Conservation (phyloP, 768 basidiomycete species). For the Rhodotorula taiwanensis region DNA sequence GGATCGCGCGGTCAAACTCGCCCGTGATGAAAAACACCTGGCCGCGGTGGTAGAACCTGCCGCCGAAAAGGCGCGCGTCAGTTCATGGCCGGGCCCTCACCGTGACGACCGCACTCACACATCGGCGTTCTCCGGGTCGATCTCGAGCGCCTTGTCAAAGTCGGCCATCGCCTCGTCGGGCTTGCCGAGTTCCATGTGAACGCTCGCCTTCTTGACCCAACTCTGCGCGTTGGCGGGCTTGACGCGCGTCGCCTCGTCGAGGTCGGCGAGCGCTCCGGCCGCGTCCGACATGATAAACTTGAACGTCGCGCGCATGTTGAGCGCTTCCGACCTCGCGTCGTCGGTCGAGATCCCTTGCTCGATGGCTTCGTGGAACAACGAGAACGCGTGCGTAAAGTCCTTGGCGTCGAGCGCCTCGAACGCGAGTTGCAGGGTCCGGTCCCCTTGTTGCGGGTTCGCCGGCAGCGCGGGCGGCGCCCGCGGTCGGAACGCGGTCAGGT, state of each 20-base stretch:
- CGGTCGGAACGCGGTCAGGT: slow-evolving; percentile 91
- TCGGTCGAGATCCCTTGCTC: slow-evolving; percentile 78
- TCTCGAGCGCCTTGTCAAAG: slow-evolving; percentile 79
- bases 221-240: slow-evolving; percentile 69
- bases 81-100: no score
- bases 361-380: slow-evolving; percentile 74
- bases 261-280: slow-evolving; percentile 69
- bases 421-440: slow-evolving; percentile 71
- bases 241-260: slow-evolving; percentile 67
- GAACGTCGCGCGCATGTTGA: slow-evolving; percentile 93
- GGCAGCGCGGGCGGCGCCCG: slow-evolving; percentile 66
- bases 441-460: slow-evolving; percentile 63
- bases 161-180: slow-evolving; percentile 74
- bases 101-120: slow-evolving; percentile 49
- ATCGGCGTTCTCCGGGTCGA: slow-evolving; percentile 79
- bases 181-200: slow-evolving; percentile 89
- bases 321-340: slow-evolving; percentile 64
- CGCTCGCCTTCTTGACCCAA: slow-evolving; percentile 91
- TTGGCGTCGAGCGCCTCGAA: slow-evolving; percentile 74
- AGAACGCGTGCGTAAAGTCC: slow-evolving; percentile 73
- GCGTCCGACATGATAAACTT: slow-evolving; percentile 87
- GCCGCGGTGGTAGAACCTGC: slow-evolving; percentile 84
- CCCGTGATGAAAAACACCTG: slow-evolving; percentile 96
- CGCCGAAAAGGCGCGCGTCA: background rate
- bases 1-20: slow-evolving; percentile 74